Base-by-base conservation (phyloP, 345 rosid genomes). In the Sonneratia alba region DNA sequence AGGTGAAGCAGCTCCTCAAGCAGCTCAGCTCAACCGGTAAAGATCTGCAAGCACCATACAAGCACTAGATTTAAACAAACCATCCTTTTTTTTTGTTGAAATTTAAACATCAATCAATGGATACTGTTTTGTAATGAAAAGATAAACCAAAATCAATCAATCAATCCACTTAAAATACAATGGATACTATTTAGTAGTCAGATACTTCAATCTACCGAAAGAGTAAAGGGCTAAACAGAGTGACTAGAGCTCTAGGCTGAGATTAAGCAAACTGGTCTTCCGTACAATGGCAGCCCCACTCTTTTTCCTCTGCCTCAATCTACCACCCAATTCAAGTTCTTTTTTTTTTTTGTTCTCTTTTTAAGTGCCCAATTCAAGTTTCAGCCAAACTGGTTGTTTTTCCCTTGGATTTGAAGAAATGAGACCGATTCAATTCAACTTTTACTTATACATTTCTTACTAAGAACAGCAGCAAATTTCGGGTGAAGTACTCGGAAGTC, bases 1-100 rank as follows among this genome's bases (percentile, higher is more conserved):
- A 81, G 40, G 85, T 86, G 34, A 91, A 69, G 96, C 97, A 93
- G 77, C 85, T 81, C 67, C 91, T 77, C 3, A 88, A 75, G 72
- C 85, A 55, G 70, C 84, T 83, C 6, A 78, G 56, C 73, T 88
- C 93, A 0, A 79, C 72, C 72, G 81, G 90, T 65, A 91, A 72
- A 40, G 97, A 85, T 70, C 98, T 93, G 82, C 7, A 37, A 27
- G 32, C 32, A 27, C 32, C 47, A 65, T 22, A 36, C 2, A 27
- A 1, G 36, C n/a, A 18, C 32, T 27, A 27, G 32, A 27, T 27
- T 27, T 27, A 27, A 27, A 0, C 32, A 27, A 27, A 27, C 32
- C 32, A 27, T 27, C 32, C 32, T 27, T 27, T 27, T 27, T 27
- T 27, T 27, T 27, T 27, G 32, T 27, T 27, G 32, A 24, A 59